Base-by-base conservation (phyloP, 129 eudicot genomes). In the Tanacetum coccineum region DNA sequence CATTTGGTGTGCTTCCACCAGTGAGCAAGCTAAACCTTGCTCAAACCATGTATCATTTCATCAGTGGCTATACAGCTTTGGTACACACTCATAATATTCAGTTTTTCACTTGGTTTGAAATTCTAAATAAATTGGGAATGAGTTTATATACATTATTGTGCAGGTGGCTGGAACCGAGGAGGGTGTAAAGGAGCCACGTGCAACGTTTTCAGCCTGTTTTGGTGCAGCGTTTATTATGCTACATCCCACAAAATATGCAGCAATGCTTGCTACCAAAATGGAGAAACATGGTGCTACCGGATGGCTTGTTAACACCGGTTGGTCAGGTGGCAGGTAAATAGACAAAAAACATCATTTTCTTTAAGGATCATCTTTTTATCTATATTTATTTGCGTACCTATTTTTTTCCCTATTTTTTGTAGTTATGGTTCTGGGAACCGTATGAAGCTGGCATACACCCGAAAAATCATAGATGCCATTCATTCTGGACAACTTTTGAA, bases 261-360 rank as follows among this genome's bases (percentile, higher is more conserved):
- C 96, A 49, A 92, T 92, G 96, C 80, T 92, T 28, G 98, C 96
- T 54, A 72, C 82, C 10, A 88, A 92, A 70, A 92, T 92, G 98
- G 91, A 88, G 62, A 86, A 88, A 81, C 94, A 88, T 60, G 98
- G 98, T 40, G 98, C 98, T 32, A 88, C 96, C 0, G 98, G 89
- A 15, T 92, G 98, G 98, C 98, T 92, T 5, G 98, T 92, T 30
- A 92, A 92, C 79, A 92, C 98, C n/a, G 98, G 98, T 71, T 92
- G 98, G 98, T 88, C 98, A 8, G 98, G 96, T 54, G 98, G 98
- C 82, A 92, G 96, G 96, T 89, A 81, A 2, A 71, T 28, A 54
- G 8, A 8, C 7, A 36, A 21, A 53, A 9, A 32, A 19, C 40
- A 14, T 6, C 25, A 4, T 15, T 15, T 5, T 13, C 17, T 26